phyloP scores from a whole-genome alignment of 345 rosid genomes.

The Rubroshorea leprosula region DNA sequence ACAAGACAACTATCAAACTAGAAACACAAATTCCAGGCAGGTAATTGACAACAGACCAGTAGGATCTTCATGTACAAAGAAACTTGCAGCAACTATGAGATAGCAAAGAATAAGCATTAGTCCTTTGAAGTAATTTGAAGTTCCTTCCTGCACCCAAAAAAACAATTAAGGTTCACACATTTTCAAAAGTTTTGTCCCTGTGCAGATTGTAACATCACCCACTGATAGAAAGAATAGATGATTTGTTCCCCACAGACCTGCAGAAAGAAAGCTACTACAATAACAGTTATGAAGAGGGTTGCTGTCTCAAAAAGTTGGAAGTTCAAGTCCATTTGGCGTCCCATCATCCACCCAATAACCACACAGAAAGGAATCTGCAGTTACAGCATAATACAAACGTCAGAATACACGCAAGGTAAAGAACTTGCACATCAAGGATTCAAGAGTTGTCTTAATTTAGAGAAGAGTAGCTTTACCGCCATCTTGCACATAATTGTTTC shows the following conservation, averaged over 20 bases:
- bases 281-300: constrained; percentile 39
- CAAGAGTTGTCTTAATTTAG: too few relatives aligned
- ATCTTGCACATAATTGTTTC: too few relatives aligned
- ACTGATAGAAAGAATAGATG: background rate
- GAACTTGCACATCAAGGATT: background rate
- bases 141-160: constrained; percentile 53
- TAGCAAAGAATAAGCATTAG: constrained; percentile 78
- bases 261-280: constrained; percentile 51
- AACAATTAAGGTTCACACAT: background rate
- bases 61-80: constrained; percentile 71
- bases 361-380: constrained; percentile 51
- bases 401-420: background rate
- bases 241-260: constrained; percentile 31
- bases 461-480: too few relatives aligned
- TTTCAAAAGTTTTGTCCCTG: too few relatives aligned
- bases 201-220: background rate
- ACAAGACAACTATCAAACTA: background rate
- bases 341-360: constrained; percentile 59
- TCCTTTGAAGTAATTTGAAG: constrained; percentile 79
- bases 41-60: constrained; percentile 15
- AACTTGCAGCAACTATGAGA: constrained; percentile 69
- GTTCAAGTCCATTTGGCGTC: constrained; percentile 59
- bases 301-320: constrained; percentile 51
- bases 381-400: background rate
- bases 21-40: background rate